phyloP scores from a whole-genome alignment of 2,329 filamentous ascomycete species.

The Chaetomium globosum region DNA sequence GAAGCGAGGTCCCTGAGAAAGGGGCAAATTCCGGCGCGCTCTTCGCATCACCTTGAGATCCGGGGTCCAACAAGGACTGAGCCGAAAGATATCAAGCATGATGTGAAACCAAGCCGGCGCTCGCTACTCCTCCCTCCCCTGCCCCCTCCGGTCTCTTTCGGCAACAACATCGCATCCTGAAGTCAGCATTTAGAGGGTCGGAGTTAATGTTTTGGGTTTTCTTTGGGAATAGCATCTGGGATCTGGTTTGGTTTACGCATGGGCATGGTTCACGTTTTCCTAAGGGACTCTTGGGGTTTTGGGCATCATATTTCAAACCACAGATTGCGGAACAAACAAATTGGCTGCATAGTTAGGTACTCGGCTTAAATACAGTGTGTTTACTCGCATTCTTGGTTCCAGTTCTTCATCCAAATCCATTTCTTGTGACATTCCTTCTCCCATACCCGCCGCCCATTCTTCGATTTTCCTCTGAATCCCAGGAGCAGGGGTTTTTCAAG shows the following conservation, averaged over 20 bases:
- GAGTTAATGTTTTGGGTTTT: background rate
- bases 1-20: conserved; percentile 7
- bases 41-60: background rate
- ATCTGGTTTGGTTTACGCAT: background rate
- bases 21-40: background rate
- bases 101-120: conserved; percentile 3
- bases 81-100: background rate
- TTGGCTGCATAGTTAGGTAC: conserved; percentile 1
- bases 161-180: background rate
- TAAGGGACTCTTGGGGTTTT: background rate
- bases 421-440: background rate
- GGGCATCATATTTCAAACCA: background rate
- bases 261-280: background rate
- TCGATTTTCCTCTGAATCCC: no score
- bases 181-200: background rate
- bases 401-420: background rate
- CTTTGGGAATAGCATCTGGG: background rate
- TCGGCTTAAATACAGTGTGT: background rate
- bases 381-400: background rate
- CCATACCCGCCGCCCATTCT: no score
- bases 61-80: background rate
- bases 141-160: background rate
- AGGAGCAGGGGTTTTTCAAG: no score
- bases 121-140: background rate
- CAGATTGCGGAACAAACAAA: background rate